Evolutionary conservation across 2,329 filamentous ascomycete species (phyloP), one percentile per base, ranked within the genome.

Genomic region (Arthrobotrys iridis): DNA sequence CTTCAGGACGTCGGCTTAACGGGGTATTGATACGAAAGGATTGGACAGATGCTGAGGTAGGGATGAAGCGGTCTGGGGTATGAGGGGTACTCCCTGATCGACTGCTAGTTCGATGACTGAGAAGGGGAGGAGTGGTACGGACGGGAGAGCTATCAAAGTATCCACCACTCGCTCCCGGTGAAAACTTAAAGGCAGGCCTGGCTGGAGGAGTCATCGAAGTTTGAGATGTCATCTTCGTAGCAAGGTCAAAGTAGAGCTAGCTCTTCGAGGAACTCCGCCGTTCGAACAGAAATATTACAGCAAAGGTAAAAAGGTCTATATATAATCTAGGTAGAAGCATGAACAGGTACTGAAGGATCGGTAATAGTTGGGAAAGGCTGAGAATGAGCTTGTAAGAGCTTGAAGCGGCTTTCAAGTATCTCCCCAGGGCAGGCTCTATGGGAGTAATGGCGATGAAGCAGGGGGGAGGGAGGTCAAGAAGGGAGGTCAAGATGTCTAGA

Each of bases 21-120:
- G 79, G 78, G 15, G 77, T 76, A 43, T 77, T 77, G 74, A 80
- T 80, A 22, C 77, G 77, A 28, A 80, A 80, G 11, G 76, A 78
- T 37, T 79, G 77, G n/a, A 78, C 63, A 15, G 77, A 79, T 37
- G 78, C 63, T 15, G 70, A 68, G 22, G 67, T 75, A n/a, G 79
- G 79, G 33, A 80, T 80, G 57, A 79, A 80, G 13, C 78, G 73
- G 41, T 79, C 78, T 26, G 78, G 77, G 2, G 77, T 73, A 13
- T 66, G 33, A 8, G 70, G 70, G 22, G 55, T 74, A 41, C 70
- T 74, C 33, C 62, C 70, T 15, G 70, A 67, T 13, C 70, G 70
- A 48, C 70, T 74, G 46, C 70, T 67, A 11, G 62, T 74, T 26
- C 55, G 33, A 22, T 50, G 70, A 45, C 46, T 62, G 20, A 74